A percentile compares a stretch with the other conserved stretches of the same genome.
These are phyloP conservation scores for Sporothrix inflata DNA, from an alignment of 2,329 filamentous ascomycete genomes.

Conservation along the genomic window DNA sequence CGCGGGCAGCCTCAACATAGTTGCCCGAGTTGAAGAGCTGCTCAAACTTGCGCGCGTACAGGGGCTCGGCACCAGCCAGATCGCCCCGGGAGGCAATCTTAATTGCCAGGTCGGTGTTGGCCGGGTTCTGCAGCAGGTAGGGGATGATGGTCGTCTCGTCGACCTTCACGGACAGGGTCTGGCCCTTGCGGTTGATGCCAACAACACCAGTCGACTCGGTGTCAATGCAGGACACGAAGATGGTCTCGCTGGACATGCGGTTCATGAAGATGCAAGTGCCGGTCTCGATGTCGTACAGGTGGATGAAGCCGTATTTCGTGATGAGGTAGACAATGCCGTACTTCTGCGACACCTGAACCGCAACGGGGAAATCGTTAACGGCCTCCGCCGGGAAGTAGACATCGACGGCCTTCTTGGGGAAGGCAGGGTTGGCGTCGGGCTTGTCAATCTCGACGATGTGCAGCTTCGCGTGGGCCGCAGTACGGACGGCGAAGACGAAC, in stretches of 20 bases:
- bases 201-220: slow-evolving; percentile 84
- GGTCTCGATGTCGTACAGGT: slow-evolving; percentile 96
- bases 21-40: slow-evolving; percentile 78
- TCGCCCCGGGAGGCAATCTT: slow-evolving; percentile 95
- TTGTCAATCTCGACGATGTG: slow-evolving; percentile 98
- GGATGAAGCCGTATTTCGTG: slow-evolving; percentile 98
- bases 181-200: slow-evolving; percentile 95
- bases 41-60: slow-evolving; percentile 93
- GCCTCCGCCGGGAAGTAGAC: slow-evolving; percentile 97
- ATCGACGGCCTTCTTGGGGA: slow-evolving; percentile 94
- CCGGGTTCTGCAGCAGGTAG: slow-evolving; percentile 94
- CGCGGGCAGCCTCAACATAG: slow-evolving; percentile 88
- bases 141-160: slow-evolving; percentile 90
- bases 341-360: slow-evolving; percentile 94
- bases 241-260: slow-evolving; percentile 97
- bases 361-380: slow-evolving; percentile 95
- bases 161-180: slow-evolving; percentile 91
- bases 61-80: slow-evolving; percentile 88
- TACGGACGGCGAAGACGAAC: slow-evolving; percentile 94
- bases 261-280: slow-evolving; percentile 99
- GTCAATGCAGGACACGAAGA: slow-evolving; percentile 91
- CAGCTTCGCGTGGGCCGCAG: slow-evolving; percentile 86
- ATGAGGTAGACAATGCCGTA: slow-evolving; percentile 97
- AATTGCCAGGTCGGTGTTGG: slow-evolving; percentile 89
- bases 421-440: slow-evolving; percentile 82